Evolutionary conservation across 192 early-diverging fungal species (phyloP).

Genomic region (Endogone sp.): DNA sequence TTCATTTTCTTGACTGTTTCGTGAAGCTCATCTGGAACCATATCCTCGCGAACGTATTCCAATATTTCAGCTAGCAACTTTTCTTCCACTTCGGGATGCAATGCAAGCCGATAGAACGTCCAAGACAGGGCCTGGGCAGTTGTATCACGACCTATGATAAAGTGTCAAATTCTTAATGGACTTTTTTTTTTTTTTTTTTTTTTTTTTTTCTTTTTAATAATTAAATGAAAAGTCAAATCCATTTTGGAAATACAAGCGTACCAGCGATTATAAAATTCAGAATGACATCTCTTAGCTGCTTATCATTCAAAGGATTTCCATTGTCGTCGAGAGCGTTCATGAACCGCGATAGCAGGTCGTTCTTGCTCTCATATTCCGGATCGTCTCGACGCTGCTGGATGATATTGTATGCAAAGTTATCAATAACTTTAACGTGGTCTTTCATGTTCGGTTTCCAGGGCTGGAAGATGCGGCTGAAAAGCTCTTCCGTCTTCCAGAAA

Average conservation of each 20-base stretch:
- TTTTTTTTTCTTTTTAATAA: too few relatives aligned
- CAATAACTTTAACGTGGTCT: slow-evolving; percentile 15
- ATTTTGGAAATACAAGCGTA: neutral
- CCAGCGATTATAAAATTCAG: slow-evolving; percentile 36
- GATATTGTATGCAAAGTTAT: slow-evolving; percentile 20
- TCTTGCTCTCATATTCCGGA: slow-evolving; percentile 3
- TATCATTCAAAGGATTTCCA: slow-evolving; percentile 14
- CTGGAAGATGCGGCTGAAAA: neutral
- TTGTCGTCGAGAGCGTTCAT: slow-evolving; percentile 24
- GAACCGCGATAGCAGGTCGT: slow-evolving; percentile 27
- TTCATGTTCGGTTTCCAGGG: slow-evolving; percentile 9
- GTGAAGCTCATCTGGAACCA: slow-evolving; percentile 9
- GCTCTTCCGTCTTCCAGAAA: slow-evolving; percentile 2
- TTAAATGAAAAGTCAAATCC: too few relatives aligned
- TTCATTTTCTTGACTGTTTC: slow-evolving; percentile 24
- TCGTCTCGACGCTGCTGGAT: slow-evolving; percentile 20
- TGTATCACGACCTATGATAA: slow-evolving; percentile 27
- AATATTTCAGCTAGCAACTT: slow-evolving; percentile 37
- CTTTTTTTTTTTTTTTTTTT: neutral
- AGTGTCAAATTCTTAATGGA: neutral
- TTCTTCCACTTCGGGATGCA: slow-evolving; percentile 32
- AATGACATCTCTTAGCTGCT: slow-evolving; percentile 27
- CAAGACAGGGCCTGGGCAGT: slow-evolving; percentile 47
- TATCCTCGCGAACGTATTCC: slow-evolving; percentile 9
- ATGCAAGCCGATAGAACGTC: slow-evolving; percentile 37